A percentile compares a stretch with the other conserved stretches of the same genome.
These are phyloP conservation scores for Fusarium metavorans DNA, from an alignment of 2,329 filamentous ascomycete species.

Conservation along the genomic window DNA sequence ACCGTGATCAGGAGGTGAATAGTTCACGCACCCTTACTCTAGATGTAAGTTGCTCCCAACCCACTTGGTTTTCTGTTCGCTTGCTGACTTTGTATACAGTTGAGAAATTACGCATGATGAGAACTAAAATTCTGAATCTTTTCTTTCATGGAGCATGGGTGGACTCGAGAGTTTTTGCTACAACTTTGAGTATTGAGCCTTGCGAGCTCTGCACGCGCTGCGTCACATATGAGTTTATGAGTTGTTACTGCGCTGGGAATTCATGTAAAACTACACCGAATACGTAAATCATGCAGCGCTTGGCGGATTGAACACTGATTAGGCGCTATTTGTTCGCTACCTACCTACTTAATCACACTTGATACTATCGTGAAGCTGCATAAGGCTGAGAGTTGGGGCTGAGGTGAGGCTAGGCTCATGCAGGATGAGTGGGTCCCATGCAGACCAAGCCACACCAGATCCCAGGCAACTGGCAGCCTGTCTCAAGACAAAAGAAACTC, in stretches of 20 bases:
- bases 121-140: not conserved
- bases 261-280: not conserved
- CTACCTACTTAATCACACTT: not conserved
- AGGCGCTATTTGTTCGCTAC: not conserved
- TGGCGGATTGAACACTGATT: not conserved
- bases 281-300: conserved; percentile 1
- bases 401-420: not conserved
- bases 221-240: conserved; percentile 17
- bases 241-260: conserved; percentile 4
- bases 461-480: not conserved
- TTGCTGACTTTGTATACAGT: conserved; percentile 38
- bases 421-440: not conserved
- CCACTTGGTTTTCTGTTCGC: not conserved
- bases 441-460: conserved; percentile 7
- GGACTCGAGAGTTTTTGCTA: conserved; percentile 13
- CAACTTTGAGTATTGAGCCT: conserved; percentile 1
- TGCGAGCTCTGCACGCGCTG: conserved; percentile 5
- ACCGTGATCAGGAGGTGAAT: conserved; percentile 93
- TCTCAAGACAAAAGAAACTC: conserved; percentile 8
- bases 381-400: conserved; percentile 7
- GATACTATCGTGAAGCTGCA: not conserved
- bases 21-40: conserved; percentile 91
- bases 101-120: conserved; percentile 51
- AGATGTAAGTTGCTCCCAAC: conserved; percentile 77
- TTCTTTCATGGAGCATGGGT: conserved; percentile 15